phyloP scores from a whole-genome alignment of 2,329 filamentous ascomycete genomes.

The Penicillium rolfsii region DNA sequence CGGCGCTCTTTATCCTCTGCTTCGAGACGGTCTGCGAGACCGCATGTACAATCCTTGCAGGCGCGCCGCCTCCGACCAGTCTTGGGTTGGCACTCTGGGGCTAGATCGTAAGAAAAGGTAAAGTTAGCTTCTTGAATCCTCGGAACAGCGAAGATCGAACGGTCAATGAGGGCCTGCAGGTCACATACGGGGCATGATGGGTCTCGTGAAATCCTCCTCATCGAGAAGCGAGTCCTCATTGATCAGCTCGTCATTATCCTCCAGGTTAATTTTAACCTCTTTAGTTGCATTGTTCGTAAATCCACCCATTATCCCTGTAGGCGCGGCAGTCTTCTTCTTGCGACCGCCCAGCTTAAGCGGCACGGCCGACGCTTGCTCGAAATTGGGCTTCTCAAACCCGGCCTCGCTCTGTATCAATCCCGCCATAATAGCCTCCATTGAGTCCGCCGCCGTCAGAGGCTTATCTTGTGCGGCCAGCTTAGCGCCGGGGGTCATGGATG shows the following conservation, averaged over 20 bases:
- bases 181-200: constrained; percentile 77
- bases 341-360: constrained; percentile 67
- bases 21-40: constrained; percentile 80
- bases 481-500: constrained; percentile 70
- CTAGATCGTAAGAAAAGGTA: constrained; percentile 48
- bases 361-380: constrained; percentile 60
- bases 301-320: constrained; percentile 41
- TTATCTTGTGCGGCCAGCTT: constrained; percentile 66
- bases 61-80: constrained; percentile 78
- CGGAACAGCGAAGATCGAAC: neutral
- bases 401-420: constrained; percentile 28
- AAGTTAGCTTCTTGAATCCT: neutral
- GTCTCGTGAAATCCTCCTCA: constrained; percentile 78
- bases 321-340: constrained; percentile 51
- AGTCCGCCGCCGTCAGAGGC: constrained; percentile 49
- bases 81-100: constrained; percentile 84
- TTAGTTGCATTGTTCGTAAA: constrained; percentile 40
- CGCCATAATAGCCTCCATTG: constrained; percentile 33
- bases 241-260: constrained; percentile 80
- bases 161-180: neutral
- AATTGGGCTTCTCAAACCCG: constrained; percentile 74
- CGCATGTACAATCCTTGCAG: constrained; percentile 98
- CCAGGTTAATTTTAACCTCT: constrained; percentile 50
- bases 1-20: constrained; percentile 78
- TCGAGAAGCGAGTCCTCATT: constrained; percentile 87